Evolutionary conservation across 129 eudicot species (phyloP).

Genomic region (Mikania micrantha): DNA sequence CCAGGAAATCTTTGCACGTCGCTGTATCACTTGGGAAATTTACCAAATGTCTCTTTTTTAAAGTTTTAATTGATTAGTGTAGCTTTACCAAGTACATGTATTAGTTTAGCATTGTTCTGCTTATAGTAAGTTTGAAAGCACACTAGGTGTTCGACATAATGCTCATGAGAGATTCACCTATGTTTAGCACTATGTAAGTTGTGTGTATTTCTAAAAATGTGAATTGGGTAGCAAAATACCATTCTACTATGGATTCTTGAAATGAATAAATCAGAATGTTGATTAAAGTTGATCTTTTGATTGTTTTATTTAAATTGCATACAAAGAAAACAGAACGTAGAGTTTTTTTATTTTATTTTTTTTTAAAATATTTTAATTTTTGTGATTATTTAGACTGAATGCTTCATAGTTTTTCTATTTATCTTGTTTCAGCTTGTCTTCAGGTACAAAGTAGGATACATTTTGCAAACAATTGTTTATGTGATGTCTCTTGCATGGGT

Average conservation of each 20-base stretch:
- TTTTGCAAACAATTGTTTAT: constrained; percentile 4
- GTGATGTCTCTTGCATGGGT: constrained; percentile 31
- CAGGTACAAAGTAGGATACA: constrained; percentile 7
- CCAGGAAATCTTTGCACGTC: neutral
- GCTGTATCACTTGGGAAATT: neutral
- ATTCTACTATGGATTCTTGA: too few relatives aligned
- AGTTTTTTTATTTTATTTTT: too few relatives aligned
- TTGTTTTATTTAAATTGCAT: neutral
- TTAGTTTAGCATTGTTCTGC: neutral
- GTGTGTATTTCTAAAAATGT: neutral
- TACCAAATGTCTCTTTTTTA: neutral
- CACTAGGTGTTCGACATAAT: constrained; percentile 22
- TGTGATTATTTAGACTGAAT: neutral
- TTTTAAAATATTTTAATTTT: too few relatives aligned
- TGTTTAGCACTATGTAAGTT: neutral
- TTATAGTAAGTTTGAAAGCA: neutral
- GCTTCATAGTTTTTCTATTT: neutral
- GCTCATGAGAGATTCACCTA: neutral
- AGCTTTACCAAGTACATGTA: neutral
- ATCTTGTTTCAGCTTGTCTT: neutral
- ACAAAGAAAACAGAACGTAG: neutral
- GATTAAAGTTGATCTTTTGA: neutral
- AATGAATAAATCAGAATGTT: neutral
- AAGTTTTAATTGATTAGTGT: neutral
- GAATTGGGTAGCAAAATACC: too few relatives aligned